phyloP scores from a whole-genome alignment of 805 yeast genomes.

The Isabelozyma gotoi region DNA sequence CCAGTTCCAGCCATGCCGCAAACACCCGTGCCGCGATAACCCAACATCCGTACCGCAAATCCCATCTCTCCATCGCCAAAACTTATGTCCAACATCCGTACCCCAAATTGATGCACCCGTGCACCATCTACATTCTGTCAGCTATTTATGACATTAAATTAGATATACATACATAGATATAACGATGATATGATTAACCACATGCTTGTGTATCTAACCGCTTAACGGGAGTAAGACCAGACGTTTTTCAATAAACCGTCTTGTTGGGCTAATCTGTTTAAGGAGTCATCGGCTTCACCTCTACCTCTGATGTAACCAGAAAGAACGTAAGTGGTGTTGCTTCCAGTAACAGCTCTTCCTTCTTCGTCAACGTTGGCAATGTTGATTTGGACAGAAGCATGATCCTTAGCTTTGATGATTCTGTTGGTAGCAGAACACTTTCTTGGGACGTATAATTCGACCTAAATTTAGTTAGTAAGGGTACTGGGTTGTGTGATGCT shows the following conservation, averaged over 20 bases:
- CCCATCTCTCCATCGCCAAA: too few relatives aligned
- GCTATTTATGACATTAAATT: conserved; percentile 19
- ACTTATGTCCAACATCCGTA: too few relatives aligned
- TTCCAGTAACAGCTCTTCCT: conserved; percentile 92
- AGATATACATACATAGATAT: conserved; percentile 18
- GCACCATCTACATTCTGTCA: background rate
- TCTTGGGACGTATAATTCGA: conserved; percentile 99
- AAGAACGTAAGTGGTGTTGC: conserved; percentile 92
- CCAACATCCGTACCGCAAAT: too few relatives aligned
- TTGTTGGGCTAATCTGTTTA: conserved; percentile 98
- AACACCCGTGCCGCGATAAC: background rate
- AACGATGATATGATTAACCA: background rate
- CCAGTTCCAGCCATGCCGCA: too few relatives aligned
- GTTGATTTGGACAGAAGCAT: conserved; percentile 98
- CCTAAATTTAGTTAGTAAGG: conserved; percentile 53
- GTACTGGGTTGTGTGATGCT: background rate
- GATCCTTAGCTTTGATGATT: conserved; percentile 99
- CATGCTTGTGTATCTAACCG: conserved; percentile 6
- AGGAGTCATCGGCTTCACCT: conserved; percentile 99
- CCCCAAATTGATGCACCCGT: background rate
- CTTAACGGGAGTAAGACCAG: conserved; percentile 92
- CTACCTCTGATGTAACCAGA: conserved; percentile 96
- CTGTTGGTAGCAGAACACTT: conserved; percentile 99
- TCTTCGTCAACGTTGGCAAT: conserved; percentile 96
- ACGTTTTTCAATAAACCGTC: conserved; percentile 97